phyloP scores from a whole-genome alignment of 1,284 basidiomycete genomes.

The Ganoderma lingzhi region DNA sequence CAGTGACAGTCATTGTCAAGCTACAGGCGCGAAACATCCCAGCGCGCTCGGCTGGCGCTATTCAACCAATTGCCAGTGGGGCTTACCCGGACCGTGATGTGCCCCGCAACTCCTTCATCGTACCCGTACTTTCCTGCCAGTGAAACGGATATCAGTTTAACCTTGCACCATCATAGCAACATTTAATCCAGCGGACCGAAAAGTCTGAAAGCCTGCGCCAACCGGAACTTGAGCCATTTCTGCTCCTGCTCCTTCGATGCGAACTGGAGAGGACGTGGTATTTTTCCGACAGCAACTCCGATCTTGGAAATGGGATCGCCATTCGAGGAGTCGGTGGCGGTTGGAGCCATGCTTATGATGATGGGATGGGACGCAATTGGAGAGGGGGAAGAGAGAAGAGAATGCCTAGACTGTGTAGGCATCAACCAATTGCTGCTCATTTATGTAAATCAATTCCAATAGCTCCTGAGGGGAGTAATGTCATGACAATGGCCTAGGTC shows the following conservation, averaged over 20 bases:
- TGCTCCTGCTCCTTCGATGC: slow-evolving; percentile 52
- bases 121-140: slow-evolving; percentile 56
- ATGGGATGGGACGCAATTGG: neutral
- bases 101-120: slow-evolving; percentile 69
- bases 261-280: slow-evolving; percentile 43
- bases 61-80: neutral
- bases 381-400: neutral
- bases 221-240: slow-evolving; percentile 58
- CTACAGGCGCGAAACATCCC: neutral
- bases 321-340: neutral
- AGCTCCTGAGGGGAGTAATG: neutral
- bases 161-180: neutral
- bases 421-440: neutral
- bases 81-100: slow-evolving; percentile 64
- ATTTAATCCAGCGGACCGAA: slow-evolving; percentile 45
- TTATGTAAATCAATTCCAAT: slow-evolving; percentile 2
- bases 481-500: neutral
- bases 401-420: neutral
- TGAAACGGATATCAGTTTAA: slow-evolving; percentile 19
- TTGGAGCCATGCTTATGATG: slow-evolving; percentile 14
- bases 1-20: neutral
- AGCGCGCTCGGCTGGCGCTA: slow-evolving; percentile 19
- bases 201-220: slow-evolving; percentile 60
- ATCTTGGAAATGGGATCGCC: neutral
- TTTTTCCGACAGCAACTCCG: slow-evolving; percentile 14